Base-by-base conservation (phyloP, 257 asterid species). In the Fraxinus excelsior region DNA sequence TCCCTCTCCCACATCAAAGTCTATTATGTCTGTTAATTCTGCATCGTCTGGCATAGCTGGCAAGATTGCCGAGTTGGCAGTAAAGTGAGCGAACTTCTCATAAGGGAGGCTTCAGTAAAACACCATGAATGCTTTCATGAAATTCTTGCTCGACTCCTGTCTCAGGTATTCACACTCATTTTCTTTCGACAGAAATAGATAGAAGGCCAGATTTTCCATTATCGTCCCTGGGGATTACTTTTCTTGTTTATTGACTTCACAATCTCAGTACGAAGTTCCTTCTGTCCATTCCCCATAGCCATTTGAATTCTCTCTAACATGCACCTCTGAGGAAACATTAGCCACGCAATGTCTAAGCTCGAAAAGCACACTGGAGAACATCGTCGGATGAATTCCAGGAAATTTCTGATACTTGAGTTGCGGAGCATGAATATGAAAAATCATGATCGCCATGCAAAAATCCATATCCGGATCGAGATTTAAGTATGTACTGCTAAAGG, bases 161-260 rank as follows among this genome's bases (percentile, higher is more conserved):
- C 74, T 81, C 25, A 88, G 56, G 70, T 88, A 86, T 66, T 79
- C 81, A 0, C 83, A 85, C n/a, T 83, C 85, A 28, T 75, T 78
- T 31, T 83, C 88, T 34, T 73, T 42, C 14, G 84, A 68, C 42
- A 78, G 88, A 76, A 90, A 90, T 5, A 90, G 75, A 65, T 83
- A 80, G 80, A 87, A 91, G 44, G 90, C 88, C 23, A 91, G 84
- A 0, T 92, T 90, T 72, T 88, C 90, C 13, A 78, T 26, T 9
- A 91, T 71, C 64, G 76, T 78, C 95, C 93, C 18, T 84, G 11
- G 12, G 93, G 90, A 37, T 81, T 81, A n/a, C 85, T 86, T 74
- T 81, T 90, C 58, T 85, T 80, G 6, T 77, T 79, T 62, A 87
- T 81, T 0, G 91, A 80, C 62, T 79, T 86, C 31, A 73, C 83